Evolutionary conservation across 495 filamentous ascomycete species (phyloP), one percentile per base, ranked within the genome.

Genomic region (Xylaria curta): DNA sequence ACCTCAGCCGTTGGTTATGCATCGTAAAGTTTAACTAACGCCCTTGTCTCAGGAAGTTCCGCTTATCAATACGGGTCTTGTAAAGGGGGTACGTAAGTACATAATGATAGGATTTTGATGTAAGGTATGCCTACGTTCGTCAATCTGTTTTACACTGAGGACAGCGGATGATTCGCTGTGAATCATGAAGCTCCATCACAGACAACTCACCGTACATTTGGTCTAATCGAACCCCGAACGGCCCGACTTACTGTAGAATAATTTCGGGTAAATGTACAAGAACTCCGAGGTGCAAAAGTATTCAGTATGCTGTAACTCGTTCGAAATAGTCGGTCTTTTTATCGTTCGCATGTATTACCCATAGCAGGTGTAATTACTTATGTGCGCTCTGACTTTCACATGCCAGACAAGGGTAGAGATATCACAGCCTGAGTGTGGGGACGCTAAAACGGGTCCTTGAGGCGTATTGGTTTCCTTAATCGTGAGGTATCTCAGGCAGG

Each of bases 341-440:
- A 33, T 65, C 62, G 17, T 9, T 13, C 12, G 19, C 19, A 44
- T 12, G 33, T 24, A 40, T 1, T 81, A 78, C n/a, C 24, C 26
- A 31, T 24, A 63, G 28, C 21, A 33, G 24, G 46, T 28, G 59
- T 24, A 40, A 54, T 56, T 36, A 21, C 21, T 21, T 36, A 40
- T 61, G 33, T 33, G 21, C n/a, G 67, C 38, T 15, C 51, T 46
- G 40, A 71, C 66, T 76, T 75, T 78, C 76, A 78, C 76, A 78
- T 78, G 76, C 59, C 53, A 72, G 69, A 73, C 76, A 76, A 58
- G 74, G 74, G 59, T 72, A 19, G 2, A 56, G 65, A 67, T 67
- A 67, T 26, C 49, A 67, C 47, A 42, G n/a, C n/a, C 9, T 4
- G 26, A 19, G 31, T 10, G 63, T 51, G 44, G 65, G 31, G 47